Evolutionary conservation across 768 basidiomycete species (phyloP), one percentile per base, ranked within the genome.

Genomic region (Tephrocybe sp.): DNA sequence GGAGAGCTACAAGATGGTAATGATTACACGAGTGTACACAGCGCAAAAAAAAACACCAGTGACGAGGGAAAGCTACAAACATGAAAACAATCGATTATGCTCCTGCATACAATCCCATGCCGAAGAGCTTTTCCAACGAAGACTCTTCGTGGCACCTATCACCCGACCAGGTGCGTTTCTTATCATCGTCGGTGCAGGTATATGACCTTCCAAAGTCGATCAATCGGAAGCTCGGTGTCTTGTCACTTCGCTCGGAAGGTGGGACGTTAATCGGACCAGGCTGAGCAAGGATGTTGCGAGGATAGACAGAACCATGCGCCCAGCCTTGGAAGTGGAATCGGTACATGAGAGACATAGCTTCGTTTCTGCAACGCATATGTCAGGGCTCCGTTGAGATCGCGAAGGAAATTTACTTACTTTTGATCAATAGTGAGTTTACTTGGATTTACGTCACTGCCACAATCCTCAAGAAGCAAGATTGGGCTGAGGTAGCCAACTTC

Each of bases 401-500:
- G 36, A 9, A 22, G 21, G 7, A 15, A 25, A 26, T 15, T 38
- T 19, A 44, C 64, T 44, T 35, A 73, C 72, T 51, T 59, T 39
- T 77, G 75, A 41, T 79, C 78, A 2, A 52, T 1, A 0, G 50
- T 64, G 36, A 77, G 59, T 7, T 41, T 15, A 0, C 47, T 15
- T 1, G 62, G 19, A 0, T 61, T 38, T 2, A 75, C 58, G 5
- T 63, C 59, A 3, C 2, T 39, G 2, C 76, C 76, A 44, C 76
- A 77, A 36, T 73, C 55, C 56, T 79, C 75, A 1, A 76, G 32
- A 6, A 79, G 62, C 22, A 79, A 48, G 28, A 77, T 71, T 0
- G 74, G 70, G 49, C 74, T 75, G 25, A 64, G 57, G 52, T 69
- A 69, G 3, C 50, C 54, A 5, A 19, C 1, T 12, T 2, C 16